Base-by-base conservation (phyloP, 2,329 filamentous ascomycete species). In the Ascocoryne sarcoides region DNA sequence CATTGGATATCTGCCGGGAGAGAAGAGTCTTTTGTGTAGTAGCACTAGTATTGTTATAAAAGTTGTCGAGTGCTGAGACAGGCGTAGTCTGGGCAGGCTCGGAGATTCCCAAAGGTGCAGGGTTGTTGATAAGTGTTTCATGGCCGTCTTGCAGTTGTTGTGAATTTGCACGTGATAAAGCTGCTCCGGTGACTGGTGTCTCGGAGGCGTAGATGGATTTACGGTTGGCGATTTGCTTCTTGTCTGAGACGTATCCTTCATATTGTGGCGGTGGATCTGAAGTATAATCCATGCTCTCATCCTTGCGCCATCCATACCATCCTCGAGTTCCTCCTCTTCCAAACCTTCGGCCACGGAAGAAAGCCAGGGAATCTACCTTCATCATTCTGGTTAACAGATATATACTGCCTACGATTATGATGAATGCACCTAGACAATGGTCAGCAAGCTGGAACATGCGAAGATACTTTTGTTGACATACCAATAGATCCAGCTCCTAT, bases 401-500 rank as follows among this genome's bases (percentile, higher is more conserved):
- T 16, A 58, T 37, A 7, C 37, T 43, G 10, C 53, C 43, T 15
- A 47, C 23, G 19, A 55, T 33, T 7, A 60, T 53, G 17, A 59
- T 52, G 30, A 59, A 53, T 19, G 51, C 53, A 16, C 54, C 57
- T 60, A 36, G 14, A 28, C 30, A 4, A 17, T 33, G 30, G 47
- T 29, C n/a, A n/a, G n/a, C n/a, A n/a, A n/a, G n/a, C n/a, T 46
- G 39, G 21, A 17, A 17, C 12, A 7, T 12, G 30, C 10, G n/a
- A 2, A 18, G 7, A 21, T 5, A 18, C 4, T 10, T 8, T 39
- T 8, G 15, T 32, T 16, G 36, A 49, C 39, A 10, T 51, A 58
- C 56, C 55, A 32, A 59, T 55, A 28, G 52, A 43, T 33, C 52
- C 57, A 26, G 41, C 40, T 26, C 51, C 50, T 38, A 60, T 53